Percentiles rank a stretch among this genome's conserved stretches.
These are phyloP conservation scores for Wickerhamomyces bisporus DNA, from an alignment of 805 yeast species.

Conservation along the genomic window DNA sequence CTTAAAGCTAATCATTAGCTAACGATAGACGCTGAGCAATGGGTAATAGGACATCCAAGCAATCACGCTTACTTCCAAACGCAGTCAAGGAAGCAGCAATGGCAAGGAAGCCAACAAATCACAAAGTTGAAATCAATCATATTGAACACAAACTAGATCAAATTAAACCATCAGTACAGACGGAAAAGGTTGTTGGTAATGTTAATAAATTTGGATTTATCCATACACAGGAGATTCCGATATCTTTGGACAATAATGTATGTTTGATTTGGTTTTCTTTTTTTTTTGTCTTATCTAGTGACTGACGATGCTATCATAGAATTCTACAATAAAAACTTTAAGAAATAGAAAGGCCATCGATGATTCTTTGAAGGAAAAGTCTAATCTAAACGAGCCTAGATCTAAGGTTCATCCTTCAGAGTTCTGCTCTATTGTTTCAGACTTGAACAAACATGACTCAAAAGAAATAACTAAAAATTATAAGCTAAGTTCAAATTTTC, in stretches of 20 bases:
- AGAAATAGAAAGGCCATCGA: constrained; percentile 14
- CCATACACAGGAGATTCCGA: constrained; percentile 14
- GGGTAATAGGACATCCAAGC: constrained; percentile 7
- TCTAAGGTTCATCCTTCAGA: constrained; percentile 12
- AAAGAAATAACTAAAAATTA: constrained; percentile 12
- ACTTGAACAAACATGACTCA: constrained; percentile 10
- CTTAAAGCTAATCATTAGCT: too few relatives aligned
- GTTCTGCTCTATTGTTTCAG: constrained; percentile 17
- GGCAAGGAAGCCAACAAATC: too few relatives aligned
- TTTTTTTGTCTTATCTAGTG: too few relatives aligned
- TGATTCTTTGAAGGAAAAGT: constrained; percentile 4
- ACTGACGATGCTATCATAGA: constrained; percentile 4
- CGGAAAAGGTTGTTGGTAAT: constrained; percentile 2
- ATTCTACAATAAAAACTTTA: constrained; percentile 16
- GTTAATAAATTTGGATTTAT: constrained; percentile 15
- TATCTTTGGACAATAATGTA: constrained; percentile 13
- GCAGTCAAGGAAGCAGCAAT: background rate
- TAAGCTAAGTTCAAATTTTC: constrained; percentile 4
- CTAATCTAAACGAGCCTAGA: background rate
- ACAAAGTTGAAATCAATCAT: too few relatives aligned
- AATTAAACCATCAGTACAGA: constrained; percentile 1
- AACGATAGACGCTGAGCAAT: too few relatives aligned
- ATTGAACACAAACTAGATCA: background rate
- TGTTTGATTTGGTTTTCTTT: too few relatives aligned
- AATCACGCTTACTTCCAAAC: constrained; percentile 6